These are phyloP conservation scores for Auricularia heimuer DNA, from an alignment of 768 basidiomycete genomes.

Conservation along the genomic window DNA sequence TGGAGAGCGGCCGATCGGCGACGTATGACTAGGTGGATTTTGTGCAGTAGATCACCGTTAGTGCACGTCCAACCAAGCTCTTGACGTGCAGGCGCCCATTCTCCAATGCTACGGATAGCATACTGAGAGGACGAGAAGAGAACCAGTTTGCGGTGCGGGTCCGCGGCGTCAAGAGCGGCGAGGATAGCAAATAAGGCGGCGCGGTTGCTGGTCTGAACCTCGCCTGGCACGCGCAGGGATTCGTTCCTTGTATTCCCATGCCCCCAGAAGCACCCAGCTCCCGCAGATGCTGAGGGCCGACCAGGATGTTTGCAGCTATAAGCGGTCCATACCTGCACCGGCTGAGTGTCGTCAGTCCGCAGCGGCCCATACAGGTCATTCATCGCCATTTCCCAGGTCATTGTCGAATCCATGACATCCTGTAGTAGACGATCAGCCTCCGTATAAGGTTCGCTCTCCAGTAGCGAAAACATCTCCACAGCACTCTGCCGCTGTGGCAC, in stretches of 20 bases:
- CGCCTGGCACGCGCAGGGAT: not conserved
- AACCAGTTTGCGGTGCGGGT: not conserved
- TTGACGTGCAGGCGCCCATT: not conserved
- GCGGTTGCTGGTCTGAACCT: not conserved
- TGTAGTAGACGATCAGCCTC: not conserved
- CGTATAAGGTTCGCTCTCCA: not conserved
- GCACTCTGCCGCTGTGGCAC: not conserved
- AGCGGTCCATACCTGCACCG: not conserved
- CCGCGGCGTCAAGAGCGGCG: not conserved
- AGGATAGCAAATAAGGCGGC: not conserved
- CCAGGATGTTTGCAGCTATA: not conserved
- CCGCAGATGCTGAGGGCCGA: not conserved
- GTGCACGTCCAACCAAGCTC: not conserved
- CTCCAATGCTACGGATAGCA: not conserved
- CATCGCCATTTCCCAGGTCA: not conserved
- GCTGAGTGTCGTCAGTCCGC: not conserved
- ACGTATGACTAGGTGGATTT: not conserved
- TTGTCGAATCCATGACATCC: not conserved
- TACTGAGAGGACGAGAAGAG: not conserved
- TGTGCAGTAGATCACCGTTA: not conserved
- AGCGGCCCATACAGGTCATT: not conserved
- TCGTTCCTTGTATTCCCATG: not conserved
- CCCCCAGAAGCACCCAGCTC: not conserved
- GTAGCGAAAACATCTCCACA: not conserved
- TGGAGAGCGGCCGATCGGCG: not conserved